Evolutionary conservation across 78 protist species (phyloP).

Genomic region (slime mould (Dictyostelium discoideum)): DNA sequence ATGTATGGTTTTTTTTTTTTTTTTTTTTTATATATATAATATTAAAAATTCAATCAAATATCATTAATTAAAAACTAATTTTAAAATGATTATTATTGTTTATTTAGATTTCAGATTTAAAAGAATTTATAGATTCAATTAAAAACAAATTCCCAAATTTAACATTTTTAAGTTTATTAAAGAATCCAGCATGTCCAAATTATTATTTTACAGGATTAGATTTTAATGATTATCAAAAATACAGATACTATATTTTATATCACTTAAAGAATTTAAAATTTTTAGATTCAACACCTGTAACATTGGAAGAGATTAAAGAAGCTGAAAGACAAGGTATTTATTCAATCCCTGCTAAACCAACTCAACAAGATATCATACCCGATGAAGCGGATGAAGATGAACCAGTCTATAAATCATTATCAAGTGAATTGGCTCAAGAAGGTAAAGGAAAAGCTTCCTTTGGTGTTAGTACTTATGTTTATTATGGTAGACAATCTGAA

Average conservation of each 20-base stretch:
- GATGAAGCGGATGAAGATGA: constrained; percentile 40
- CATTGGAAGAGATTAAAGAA: constrained; percentile 72
- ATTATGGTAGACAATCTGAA: constrained; percentile 88
- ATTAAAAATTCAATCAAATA: no score
- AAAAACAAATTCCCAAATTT: constrained; percentile 78
- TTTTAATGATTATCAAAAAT: constrained; percentile 75
- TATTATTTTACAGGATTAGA: constrained; percentile 63
- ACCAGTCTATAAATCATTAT: constrained; percentile 31
- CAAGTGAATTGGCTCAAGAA: constrained; percentile 66
- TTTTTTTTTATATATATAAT: background rate
- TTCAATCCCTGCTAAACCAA: constrained; percentile 40
- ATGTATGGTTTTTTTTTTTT: constrained; percentile 43
- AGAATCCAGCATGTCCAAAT: constrained; percentile 85
- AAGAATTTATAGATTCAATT: constrained; percentile 74
- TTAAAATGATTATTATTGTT: no score
- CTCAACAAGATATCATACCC: background rate
- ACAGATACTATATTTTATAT: constrained; percentile 70
- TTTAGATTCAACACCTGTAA: constrained; percentile 78
- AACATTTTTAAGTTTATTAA: constrained; percentile 78
- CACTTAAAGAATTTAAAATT: constrained; percentile 70
- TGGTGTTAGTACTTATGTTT: constrained; percentile 71
- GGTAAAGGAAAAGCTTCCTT: constrained; percentile 73
- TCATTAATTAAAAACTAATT: no score
- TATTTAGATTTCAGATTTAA: constrained; percentile 66
- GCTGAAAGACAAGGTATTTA: constrained; percentile 74